Evolutionary conservation across 495 filamentous ascomycete genomes (phyloP).

Genomic region (Penicillium maclennaniae): DNA sequence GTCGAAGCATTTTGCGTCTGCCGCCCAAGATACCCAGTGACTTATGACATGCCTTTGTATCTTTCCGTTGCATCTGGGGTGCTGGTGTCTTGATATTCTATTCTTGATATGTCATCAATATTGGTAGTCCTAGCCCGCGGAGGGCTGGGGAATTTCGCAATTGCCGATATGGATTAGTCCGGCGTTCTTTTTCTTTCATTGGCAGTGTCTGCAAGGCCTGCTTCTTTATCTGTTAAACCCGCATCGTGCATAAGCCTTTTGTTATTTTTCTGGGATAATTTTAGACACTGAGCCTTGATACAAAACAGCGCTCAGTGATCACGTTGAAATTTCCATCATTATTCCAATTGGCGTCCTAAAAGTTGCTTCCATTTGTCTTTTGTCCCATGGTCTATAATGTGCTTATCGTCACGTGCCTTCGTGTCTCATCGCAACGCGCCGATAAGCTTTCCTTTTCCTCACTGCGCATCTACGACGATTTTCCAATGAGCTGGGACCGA

Average conservation of each 20-base stretch:
- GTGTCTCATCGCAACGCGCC: slow-evolving; percentile 29
- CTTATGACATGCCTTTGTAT: slow-evolving; percentile 15
- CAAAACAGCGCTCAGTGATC: background rate
- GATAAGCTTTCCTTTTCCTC: slow-evolving; percentile 14
- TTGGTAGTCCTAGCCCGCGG: slow-evolving; percentile 6
- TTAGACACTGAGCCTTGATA: background rate
- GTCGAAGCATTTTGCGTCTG: slow-evolving; percentile 18
- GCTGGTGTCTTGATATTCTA: background rate
- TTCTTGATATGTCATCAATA: background rate
- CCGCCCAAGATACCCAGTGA: slow-evolving; percentile 32
- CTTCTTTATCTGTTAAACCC: slow-evolving; percentile 5
- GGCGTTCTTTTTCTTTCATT: slow-evolving; percentile 7
- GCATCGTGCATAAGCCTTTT: slow-evolving; percentile 23
- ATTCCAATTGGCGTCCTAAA: background rate
- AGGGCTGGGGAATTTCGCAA: slow-evolving; percentile 1
- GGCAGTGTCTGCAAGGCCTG: background rate
- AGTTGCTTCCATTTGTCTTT: background rate
- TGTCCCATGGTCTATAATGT: background rate
- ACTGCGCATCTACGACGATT: slow-evolving; percentile 2
- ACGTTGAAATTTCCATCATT: background rate
- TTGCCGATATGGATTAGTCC: slow-evolving; percentile 4
- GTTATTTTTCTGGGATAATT: slow-evolving; percentile 11
- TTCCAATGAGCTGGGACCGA: slow-evolving; percentile 32
- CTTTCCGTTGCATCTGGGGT: slow-evolving; percentile 21
- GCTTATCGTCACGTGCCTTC: slow-evolving; percentile 37